A percentile compares a stretch with the other conserved stretches of the same genome.
Evolutionary conservation across 2,329 filamentous ascomycete species (phyloP).

Genomic region (Calycina herbarum): DNA sequence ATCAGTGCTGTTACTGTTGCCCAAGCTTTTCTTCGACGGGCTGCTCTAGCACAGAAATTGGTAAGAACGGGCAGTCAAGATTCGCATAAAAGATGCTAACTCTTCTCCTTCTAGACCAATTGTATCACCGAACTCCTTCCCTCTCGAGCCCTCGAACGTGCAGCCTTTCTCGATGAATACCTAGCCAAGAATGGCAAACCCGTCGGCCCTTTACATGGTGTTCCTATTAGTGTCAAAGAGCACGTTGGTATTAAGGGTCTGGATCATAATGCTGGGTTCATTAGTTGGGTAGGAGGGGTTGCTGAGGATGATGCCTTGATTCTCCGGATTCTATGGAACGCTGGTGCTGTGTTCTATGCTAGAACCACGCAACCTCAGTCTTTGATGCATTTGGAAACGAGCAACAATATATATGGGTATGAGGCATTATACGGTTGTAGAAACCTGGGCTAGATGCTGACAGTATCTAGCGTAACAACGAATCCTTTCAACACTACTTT

Average conservation of each 20-base stretch:
- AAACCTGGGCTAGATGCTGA: background rate
- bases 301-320: slow-evolving; percentile 49
- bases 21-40: slow-evolving; percentile 53
- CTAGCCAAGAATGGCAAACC: slow-evolving; percentile 35
- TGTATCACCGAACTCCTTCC: slow-evolving; percentile 47
- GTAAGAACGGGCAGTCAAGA: slow-evolving; percentile 31
- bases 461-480: slow-evolving; percentile 45
- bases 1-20: slow-evolving; percentile 46
- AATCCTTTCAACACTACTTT: slow-evolving; percentile 54
- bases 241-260: slow-evolving; percentile 51
- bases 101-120: slow-evolving; percentile 39
- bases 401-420: slow-evolving; percentile 51
- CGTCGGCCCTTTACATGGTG: slow-evolving; percentile 42
- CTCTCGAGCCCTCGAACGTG: slow-evolving; percentile 36
- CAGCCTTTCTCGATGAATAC: slow-evolving; percentile 38
- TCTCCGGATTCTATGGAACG: slow-evolving; percentile 40
- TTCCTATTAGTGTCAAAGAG: slow-evolving; percentile 56
- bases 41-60: slow-evolving; percentile 51
- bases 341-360: slow-evolving; percentile 46
- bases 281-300: slow-evolving; percentile 48
- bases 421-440: slow-evolving; percentile 45
- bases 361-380: slow-evolving; percentile 55
- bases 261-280: slow-evolving; percentile 50
- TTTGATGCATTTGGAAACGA: slow-evolving; percentile 43
- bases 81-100: background rate